Evolutionary conservation across 1,284 basidiomycete species (phyloP).

Genomic region (Hemileia vastatrix): DNA sequence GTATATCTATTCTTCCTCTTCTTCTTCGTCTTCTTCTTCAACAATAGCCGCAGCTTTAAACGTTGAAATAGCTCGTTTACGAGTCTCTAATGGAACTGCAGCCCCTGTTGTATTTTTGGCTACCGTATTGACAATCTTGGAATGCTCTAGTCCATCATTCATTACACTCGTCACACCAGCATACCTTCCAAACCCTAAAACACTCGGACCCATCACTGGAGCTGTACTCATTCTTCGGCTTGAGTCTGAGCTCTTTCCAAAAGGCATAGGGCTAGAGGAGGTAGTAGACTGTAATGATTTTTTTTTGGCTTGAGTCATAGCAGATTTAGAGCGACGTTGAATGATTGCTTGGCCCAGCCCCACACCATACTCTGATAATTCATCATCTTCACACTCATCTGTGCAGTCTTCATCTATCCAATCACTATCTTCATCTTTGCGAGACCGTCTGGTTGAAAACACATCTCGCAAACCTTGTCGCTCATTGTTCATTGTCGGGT

Average conservation of each 20-base stretch:
- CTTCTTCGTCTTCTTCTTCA: slow-evolving; percentile 19
- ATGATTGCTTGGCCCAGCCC: slow-evolving; percentile 15
- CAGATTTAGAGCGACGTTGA: neutral
- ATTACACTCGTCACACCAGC: neutral
- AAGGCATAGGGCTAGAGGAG: neutral
- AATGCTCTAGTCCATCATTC: neutral
- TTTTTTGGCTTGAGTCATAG: neutral
- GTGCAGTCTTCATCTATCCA: slow-evolving; percentile 16
- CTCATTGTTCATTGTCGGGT: neutral
- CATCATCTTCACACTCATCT: slow-evolving; percentile 18
- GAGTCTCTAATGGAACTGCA: neutral
- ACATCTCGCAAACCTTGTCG: slow-evolving; percentile 13
- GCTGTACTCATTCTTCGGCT: neutral
- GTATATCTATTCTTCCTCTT: too few species aligned
- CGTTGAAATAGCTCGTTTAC: neutral
- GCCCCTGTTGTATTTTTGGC: neutral
- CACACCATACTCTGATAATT: slow-evolving; percentile 4
- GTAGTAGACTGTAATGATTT: neutral
- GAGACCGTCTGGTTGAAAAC: slow-evolving; percentile 12
- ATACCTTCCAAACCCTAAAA: neutral
- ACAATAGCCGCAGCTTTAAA: slow-evolving; percentile 18
- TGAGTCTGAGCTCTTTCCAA: neutral
- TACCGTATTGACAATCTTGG: neutral
- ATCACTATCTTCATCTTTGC: slow-evolving; percentile 13
- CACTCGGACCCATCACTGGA: neutral